A percentile compares a stretch with the other conserved stretches of the same genome.
phyloP scores from a whole-genome alignment of 441 rosid genomes.

The Pelargonium fulgidum region DNA sequence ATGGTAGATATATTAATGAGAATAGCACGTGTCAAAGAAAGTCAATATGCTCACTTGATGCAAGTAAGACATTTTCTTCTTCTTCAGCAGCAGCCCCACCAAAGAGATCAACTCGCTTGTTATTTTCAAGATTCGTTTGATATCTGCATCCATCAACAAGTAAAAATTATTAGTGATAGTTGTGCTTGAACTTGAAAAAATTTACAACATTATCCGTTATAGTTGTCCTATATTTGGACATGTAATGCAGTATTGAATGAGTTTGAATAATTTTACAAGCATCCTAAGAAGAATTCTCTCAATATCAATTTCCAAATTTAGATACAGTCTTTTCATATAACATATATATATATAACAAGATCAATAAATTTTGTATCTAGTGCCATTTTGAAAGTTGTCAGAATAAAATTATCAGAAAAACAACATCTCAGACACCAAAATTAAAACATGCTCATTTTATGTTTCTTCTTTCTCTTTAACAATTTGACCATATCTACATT shows the following conservation, averaged over 20 bases:
- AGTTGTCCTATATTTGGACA: neutral
- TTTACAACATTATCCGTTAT: neutral
- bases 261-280: neutral
- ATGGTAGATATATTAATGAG: constrained; percentile 1
- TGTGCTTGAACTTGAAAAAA: neutral
- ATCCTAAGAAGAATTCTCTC: neutral
- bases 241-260: neutral
- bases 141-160: constrained; percentile 33
- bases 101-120: constrained; percentile 75
- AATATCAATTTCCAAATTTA: neutral
- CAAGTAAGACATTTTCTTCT: constrained; percentile 78
- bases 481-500: neutral
- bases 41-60: constrained; percentile 53
- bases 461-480: neutral
- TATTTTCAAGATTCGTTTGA: constrained; percentile 69
- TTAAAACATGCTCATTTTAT: neutral
- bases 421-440: neutral
- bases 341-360: neutral
- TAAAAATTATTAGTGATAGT: neutral
- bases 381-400: neutral
- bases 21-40: constrained; percentile 10
- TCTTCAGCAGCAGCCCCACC: constrained; percentile 62
- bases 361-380: neutral
- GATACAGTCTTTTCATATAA: neutral
- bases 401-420: neutral